Evolutionary conservation across 2,329 filamentous ascomycete genomes (phyloP), one percentile per base, ranked within the genome.

Genomic region (Trichoderma koningiopsis): DNA sequence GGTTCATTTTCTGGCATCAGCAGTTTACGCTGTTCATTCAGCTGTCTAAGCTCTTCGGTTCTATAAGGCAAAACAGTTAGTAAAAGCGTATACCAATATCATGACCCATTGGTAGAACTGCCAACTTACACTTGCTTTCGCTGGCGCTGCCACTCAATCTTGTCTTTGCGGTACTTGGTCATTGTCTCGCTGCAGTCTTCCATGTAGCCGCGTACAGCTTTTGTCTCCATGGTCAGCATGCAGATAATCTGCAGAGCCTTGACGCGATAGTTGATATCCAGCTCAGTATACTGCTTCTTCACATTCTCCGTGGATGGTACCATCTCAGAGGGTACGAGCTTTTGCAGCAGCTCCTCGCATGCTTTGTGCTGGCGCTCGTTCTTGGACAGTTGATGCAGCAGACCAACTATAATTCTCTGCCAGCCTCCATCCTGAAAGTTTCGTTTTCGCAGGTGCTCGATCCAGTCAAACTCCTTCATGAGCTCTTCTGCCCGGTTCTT

Each of bases 91-190:
- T 35, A 10, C 3, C 43, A n/a, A 31, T n/a, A 1, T 31, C 55
- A 11, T 37, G 24, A 24, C 19, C 3, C 29, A n/a, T 7, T 29
- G 29, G 10, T 59, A 40, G 35, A 62, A 52, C 10, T 29, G 37
- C 24, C 16, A 29, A 85, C 88, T 80, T 82, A 90, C 87, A 84
- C 83, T 79, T 87, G 85, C 73, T 90, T 90, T 72, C 92, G 89
- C 74, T 92, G 88, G 72, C 94, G 88, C 81, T 98, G 95, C 80
- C 89, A 91, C 73, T 97, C 93, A 71, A 97, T 97, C 82, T 97
- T 97, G 77, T 96, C 92, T 80, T 99, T 99, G 61, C 96, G 90
- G 76, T 96, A 93, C 67, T 90, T 89, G 1, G 96, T 99, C 94
- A 98, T 97, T 66, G 93, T 92, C 76, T 95, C 92, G 72, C 92